These are phyloP conservation scores for Pseudotsuga menziesii DNA, from an alignment of 75 land plant species.

Conservation along the genomic window DNA sequence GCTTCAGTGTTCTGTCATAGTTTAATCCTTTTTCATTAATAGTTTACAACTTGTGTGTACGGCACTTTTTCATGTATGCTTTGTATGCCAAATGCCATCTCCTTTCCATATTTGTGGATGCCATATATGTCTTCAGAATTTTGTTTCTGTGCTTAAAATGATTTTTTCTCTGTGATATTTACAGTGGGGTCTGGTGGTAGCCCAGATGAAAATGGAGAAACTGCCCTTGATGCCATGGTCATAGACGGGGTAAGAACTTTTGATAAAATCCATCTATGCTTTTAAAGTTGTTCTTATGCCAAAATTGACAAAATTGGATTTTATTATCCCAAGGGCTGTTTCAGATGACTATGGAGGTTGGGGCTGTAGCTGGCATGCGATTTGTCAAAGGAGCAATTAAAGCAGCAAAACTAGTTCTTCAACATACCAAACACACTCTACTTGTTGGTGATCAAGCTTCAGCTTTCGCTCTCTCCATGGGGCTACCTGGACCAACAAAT, in stretches of 20 bases:
- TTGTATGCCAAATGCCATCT: background rate
- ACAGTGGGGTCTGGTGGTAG: constrained; percentile 98
- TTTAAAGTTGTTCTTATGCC: background rate
- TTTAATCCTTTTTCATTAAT: background rate
- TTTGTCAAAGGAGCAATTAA: constrained; percentile 75
- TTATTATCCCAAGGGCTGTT: constrained; percentile 34
- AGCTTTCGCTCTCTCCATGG: constrained; percentile 81
- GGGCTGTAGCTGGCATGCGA: constrained; percentile 93
- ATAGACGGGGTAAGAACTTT: constrained; percentile 89
- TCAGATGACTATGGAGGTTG: constrained; percentile 93
- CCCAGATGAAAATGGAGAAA: constrained; percentile 98
- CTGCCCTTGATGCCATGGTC: constrained; percentile 92
- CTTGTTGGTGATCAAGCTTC: constrained; percentile 96
- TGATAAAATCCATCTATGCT: background rate
- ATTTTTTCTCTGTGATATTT: background rate
- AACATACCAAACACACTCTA: constrained; percentile 82
- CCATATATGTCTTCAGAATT: background rate
- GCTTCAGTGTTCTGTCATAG: background rate
- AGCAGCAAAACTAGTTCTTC: constrained; percentile 87
- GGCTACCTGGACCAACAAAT: constrained; percentile 86
- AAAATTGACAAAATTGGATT: background rate
- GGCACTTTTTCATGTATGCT: background rate
- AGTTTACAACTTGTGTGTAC: background rate
- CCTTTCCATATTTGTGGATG: background rate
- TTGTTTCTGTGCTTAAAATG: constrained; percentile 7